Base-by-base conservation (phyloP, 2,329 filamentous ascomycete genomes). In the Parascedosporium putredinis region DNA sequence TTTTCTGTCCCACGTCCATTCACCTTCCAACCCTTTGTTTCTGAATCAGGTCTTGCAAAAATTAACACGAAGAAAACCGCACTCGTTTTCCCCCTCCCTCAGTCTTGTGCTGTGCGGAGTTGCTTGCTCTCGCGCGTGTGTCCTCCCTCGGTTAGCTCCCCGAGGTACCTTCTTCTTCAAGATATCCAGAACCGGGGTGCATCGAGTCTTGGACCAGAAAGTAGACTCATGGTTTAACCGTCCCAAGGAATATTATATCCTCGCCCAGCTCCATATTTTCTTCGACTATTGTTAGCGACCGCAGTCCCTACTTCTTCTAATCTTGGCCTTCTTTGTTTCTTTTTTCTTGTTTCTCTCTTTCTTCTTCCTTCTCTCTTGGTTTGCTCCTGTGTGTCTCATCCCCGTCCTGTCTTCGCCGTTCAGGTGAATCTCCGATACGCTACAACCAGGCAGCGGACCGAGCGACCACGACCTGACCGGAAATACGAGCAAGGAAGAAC, bases 11-110 rank as follows among this genome's bases (percentile, higher is more conserved):
- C n/a, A n/a, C n/a, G n/a, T 45, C 14, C 24, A 18, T 24, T 22
- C n/a, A n/a, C 29, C 43, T 25, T 45, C 18, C 22, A 24, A 42
- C 23, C 38, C 38, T 42, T 42, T 42, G 38, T 45, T 45, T 45
- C 43, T 31, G 43, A 45, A 45, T 45, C 43, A 45, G 27, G 24
- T 45, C 43, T n/a, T n/a, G n/a, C n/a, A n/a, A n/a, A n/a, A n/a
- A n/a, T n/a, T n/a, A n/a, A n/a, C n/a, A n/a, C n/a, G n/a, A n/a
- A n/a, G n/a, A n/a, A n/a, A n/a, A n/a, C n/a, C n/a, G n/a, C n/a
- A n/a, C n/a, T n/a, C n/a, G n/a, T n/a, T n/a, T n/a, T n/a, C n/a
- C n/a, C n/a, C n/a, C n/a, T n/a, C n/a, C n/a, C n/a, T n/a, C n/a
- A n/a, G n/a, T n/a, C 20, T 36, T 18, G 33, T 36, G 33, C 8